Evolutionary conservation across 495 filamentous ascomycete genomes (phyloP).

Genomic region (Aspergillus heteromorphus): DNA sequence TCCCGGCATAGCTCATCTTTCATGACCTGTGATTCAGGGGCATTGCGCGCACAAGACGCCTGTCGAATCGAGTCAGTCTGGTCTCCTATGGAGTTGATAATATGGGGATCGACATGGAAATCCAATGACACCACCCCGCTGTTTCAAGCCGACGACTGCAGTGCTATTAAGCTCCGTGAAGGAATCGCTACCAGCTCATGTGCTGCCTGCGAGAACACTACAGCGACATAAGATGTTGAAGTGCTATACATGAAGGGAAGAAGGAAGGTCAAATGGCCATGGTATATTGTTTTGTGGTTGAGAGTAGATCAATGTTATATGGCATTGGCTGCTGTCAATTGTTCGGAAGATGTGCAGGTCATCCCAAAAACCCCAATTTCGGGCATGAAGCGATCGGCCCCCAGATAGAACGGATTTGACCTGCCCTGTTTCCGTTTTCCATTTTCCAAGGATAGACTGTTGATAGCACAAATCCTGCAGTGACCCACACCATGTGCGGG

Average conservation of each 20-base stretch:
- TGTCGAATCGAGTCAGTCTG: not conserved
- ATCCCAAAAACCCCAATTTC: not conserved
- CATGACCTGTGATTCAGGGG: slow-evolving; percentile 4
- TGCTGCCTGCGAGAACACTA: not conserved
- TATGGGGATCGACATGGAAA: not conserved
- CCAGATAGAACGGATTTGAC: not conserved
- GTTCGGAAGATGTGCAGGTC: not conserved
- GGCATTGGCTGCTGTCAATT: no score
- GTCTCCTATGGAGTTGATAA: not conserved
- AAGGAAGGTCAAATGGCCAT: no score
- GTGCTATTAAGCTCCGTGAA: not conserved
- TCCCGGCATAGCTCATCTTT: not conserved
- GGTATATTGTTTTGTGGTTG: not conserved
- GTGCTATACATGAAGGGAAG: no score
- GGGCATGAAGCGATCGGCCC: not conserved
- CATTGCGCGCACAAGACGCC: not conserved
- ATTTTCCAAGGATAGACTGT: not conserved
- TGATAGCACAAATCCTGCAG: not conserved
- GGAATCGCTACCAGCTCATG: not conserved
- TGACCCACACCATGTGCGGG: not conserved
- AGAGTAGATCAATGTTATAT: no score
- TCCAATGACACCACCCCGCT: not conserved
- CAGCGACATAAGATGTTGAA: no score
- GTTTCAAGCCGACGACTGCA: not conserved
- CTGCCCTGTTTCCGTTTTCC: not conserved